Conservation (phyloP, 768 basidiomycete genomes). For the Lentinula raphanica region DNA sequence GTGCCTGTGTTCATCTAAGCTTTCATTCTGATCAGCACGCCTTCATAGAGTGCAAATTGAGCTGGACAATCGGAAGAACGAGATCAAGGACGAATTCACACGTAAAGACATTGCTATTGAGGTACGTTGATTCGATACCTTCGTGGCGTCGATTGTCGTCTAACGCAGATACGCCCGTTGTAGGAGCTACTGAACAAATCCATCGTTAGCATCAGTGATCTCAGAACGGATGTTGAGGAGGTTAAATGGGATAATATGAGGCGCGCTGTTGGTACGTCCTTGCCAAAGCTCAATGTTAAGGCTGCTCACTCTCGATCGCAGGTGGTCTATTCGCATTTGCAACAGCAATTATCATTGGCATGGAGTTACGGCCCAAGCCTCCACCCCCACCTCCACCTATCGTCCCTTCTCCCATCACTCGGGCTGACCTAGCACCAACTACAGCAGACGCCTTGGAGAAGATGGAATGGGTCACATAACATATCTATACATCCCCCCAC, state of each 20-base stretch:
- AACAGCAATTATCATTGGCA: slow-evolving; percentile 60
- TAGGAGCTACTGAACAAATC: slow-evolving; percentile 75
- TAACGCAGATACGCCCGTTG: neutral
- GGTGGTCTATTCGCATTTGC: slow-evolving; percentile 62
- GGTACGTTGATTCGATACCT: slow-evolving; percentile 35
- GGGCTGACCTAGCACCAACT: slow-evolving; percentile 12
- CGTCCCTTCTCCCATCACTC: slow-evolving; percentile 22
- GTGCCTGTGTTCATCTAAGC: no score
- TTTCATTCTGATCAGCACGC: no score
- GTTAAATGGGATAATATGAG: slow-evolving; percentile 89
- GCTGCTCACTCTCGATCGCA: slow-evolving; percentile 19
- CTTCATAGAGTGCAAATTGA: slow-evolving; percentile 89
- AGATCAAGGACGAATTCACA: slow-evolving; percentile 80
- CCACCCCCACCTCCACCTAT: slow-evolving; percentile 21
- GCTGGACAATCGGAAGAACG: slow-evolving; percentile 88
- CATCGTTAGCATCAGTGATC: slow-evolving; percentile 68
- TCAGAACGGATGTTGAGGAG: slow-evolving; percentile 78
- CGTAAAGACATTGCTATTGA: slow-evolving; percentile 81
- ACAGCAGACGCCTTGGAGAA: slow-evolving; percentile 27
- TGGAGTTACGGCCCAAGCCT: slow-evolving; percentile 58
- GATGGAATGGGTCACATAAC: slow-evolving; percentile 28
- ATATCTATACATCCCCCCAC: neutral
- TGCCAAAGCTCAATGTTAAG: neutral
- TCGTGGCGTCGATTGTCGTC: neutral
- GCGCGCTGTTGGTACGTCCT: slow-evolving; percentile 63